phyloP scores from a whole-genome alignment of 345 rosid species.

The Melaleuca quinquenervia region DNA sequence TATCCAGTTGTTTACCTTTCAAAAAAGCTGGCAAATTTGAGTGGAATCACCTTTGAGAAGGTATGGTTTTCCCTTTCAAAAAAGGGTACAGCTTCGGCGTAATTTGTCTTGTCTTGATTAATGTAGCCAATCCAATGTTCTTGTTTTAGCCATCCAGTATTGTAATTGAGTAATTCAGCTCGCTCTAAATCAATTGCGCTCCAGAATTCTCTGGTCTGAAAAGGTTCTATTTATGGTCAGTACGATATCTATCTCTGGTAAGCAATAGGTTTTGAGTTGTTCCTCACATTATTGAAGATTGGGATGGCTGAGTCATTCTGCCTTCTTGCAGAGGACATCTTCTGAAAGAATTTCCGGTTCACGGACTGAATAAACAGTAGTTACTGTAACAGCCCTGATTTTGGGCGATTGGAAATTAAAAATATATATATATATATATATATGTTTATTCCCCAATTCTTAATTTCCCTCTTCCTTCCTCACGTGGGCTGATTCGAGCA shows the following conservation, averaged over 20 bases:
- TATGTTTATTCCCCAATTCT: no score
- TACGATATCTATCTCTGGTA: background rate
- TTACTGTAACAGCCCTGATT: no score
- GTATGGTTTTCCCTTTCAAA: background rate
- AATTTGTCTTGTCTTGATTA: background rate
- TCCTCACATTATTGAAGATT: background rate
- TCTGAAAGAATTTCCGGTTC: background rate
- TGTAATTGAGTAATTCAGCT: background rate
- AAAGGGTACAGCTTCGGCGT: accelerated
- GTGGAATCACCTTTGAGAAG: background rate
- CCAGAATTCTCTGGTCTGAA: background rate
- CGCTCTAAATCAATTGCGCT: background rate
- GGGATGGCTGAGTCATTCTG: background rate
- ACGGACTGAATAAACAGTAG: background rate
- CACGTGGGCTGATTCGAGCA: no score
- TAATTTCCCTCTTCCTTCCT: no score
- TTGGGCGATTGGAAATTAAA: no score
- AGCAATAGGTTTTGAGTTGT: background rate
- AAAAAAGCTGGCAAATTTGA: background rate
- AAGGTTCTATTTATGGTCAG: background rate
- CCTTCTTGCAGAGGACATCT: background rate
- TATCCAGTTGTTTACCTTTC: background rate
- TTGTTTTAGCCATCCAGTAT: background rate
- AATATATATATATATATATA: no score
- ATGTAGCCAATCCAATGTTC: background rate